phyloP scores from a whole-genome alignment of 108 stramenopile genomes.

The Pseudonitzschia delicatissima region DNA sequence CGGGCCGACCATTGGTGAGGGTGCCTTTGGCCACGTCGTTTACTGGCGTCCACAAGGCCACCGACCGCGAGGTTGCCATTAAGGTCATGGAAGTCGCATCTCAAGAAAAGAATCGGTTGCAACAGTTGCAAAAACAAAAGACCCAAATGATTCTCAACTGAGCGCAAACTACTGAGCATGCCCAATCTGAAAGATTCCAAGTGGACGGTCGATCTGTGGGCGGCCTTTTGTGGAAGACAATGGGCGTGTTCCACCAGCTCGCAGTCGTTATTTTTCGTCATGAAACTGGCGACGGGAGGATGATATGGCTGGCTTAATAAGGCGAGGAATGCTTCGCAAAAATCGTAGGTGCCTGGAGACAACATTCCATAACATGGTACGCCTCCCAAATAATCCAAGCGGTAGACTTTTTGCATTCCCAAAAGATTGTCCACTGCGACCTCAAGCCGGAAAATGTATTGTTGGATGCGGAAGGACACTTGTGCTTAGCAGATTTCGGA shows the following conservation, averaged over 20 bases:
- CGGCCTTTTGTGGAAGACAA: constrained; percentile 29
- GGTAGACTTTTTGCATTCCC: constrained; percentile 30
- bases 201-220: constrained; percentile 13
- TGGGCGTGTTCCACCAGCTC: neutral
- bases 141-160: constrained; percentile 8
- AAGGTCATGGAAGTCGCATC: constrained; percentile 3
- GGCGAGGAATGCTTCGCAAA: no score
- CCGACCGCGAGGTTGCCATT: constrained; percentile 11
- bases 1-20: constrained; percentile 41
- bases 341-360: constrained; percentile 3
- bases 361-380: constrained; percentile 30
- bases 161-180: neutral
- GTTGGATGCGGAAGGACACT: constrained; percentile 21
- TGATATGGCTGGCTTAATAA: no score
- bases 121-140: neutral
- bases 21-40: constrained; percentile 36
- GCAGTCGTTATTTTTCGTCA: constrained; percentile 31
- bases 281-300: constrained; percentile 39
- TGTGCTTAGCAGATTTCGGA: constrained; percentile 42
- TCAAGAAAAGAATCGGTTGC: neutral
- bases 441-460: constrained; percentile 35
- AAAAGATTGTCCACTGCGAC: constrained; percentile 38
- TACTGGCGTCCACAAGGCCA: constrained; percentile 31
- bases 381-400: constrained; percentile 32
- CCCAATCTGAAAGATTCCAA: neutral